Evolutionary conservation across 2,329 filamentous ascomycete genomes (phyloP), one percentile per base, ranked within the genome.

Genomic region (Epichloe scottii): DNA sequence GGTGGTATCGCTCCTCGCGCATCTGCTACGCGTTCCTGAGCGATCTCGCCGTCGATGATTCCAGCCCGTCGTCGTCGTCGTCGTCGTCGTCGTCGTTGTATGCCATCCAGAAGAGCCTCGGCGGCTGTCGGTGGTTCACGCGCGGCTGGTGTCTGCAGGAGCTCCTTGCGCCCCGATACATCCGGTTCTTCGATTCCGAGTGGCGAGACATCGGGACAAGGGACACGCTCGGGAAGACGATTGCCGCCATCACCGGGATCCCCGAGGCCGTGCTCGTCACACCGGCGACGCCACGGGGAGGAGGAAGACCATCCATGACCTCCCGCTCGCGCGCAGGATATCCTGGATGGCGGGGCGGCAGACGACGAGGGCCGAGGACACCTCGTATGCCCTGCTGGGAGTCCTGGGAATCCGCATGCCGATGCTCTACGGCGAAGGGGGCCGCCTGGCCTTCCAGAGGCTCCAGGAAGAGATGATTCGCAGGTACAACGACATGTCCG

Each of bases 121-220:
- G 34, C 11, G 34, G 11, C 2, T 51, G 51, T 45, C 56, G 61
- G 6, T 68, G 66, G 65, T 68, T 68, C 49, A 62, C 57, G 1
- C 56, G 74, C 77, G 65, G 66, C n/a, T 78, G 80, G 59, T 86
- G 81, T 0, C 68, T 84, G 55, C 84, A 84, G 61, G 81, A 87
- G 64, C 81, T 85, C 0, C 71, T 88, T 4, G 84, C 66, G 0
- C 65, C 65, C 1, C 17, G 15, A 1, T 40, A 53, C 0, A 19
- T 68, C 0, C 21, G 53, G 3, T 69, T 71, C 52, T 68, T 59
- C 54, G 55, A 62, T 38, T 11, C 15, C 0, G 43, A 47, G 2
- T 70, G 66, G 67, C 21, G 34, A 0, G 49, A 41, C 1, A 50
- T 66, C 2, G 65, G 64, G 2, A 57, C 55, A 2, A 64, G 60